Evolutionary conservation across 495 filamentous ascomycete genomes (phyloP).

Genomic region (Hypoxylon subgilvum): DNA sequence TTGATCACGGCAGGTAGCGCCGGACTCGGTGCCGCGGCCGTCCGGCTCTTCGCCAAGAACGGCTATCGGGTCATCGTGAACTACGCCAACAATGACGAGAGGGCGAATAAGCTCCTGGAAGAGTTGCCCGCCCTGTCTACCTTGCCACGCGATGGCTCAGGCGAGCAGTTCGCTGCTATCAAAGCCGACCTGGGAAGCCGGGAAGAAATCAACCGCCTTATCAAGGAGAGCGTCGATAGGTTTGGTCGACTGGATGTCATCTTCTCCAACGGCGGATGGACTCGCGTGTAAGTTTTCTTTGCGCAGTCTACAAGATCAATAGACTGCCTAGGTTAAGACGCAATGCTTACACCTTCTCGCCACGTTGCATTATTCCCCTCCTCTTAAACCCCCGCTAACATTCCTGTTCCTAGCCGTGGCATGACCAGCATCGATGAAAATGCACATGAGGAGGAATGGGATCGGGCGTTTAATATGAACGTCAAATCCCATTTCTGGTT

Average conservation of each 20-base stretch:
- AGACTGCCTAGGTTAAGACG: background rate
- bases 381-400: slow-evolving; percentile 2
- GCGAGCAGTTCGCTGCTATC: slow-evolving; percentile 47
- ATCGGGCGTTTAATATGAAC: slow-evolving; percentile 62
- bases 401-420: slow-evolving; percentile 39
- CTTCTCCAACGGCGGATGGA: slow-evolving; percentile 66
- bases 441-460: slow-evolving; percentile 62
- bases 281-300: slow-evolving; percentile 43
- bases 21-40: slow-evolving; percentile 62
- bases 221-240: slow-evolving; percentile 47
- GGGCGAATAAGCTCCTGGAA: slow-evolving; percentile 51
- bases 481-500: slow-evolving; percentile 65
- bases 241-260: slow-evolving; percentile 61
- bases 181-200: slow-evolving; percentile 57
- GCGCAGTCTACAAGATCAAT: background rate
- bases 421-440: slow-evolving; percentile 61
- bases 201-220: slow-evolving; percentile 50
- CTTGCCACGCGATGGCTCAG: slow-evolving; percentile 7
- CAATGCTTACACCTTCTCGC: background rate
- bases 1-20: slow-evolving; percentile 63
- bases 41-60: slow-evolving; percentile 54
- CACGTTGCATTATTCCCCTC: background rate
- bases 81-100: slow-evolving; percentile 54
- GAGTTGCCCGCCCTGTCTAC: slow-evolving; percentile 47
- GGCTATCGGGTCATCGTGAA: slow-evolving; percentile 60